Evolutionary conservation across 176 grass and related monocot genomes (phyloP).

Genomic region (Musa troglodytarum): DNA sequence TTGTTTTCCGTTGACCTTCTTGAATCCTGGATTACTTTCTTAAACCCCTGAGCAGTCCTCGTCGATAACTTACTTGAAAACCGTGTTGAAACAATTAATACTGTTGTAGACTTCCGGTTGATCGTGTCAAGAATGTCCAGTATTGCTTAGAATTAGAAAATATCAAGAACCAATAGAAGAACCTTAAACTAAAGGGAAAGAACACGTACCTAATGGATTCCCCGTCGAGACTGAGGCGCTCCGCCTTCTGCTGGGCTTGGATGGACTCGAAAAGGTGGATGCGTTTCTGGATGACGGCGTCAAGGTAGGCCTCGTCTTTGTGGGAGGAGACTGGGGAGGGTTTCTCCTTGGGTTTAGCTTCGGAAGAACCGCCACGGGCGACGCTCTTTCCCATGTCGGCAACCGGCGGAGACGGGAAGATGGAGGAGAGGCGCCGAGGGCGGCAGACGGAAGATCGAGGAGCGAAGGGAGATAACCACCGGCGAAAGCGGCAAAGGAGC

Average conservation of each 20-base stretch:
- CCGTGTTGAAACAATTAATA: too few species aligned
- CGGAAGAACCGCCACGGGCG: not conserved
- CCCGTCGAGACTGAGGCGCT: slow-evolving; percentile 49
- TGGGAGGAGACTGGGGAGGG: not conserved
- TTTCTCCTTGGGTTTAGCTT: slow-evolving; percentile 11
- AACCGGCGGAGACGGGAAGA: not conserved
- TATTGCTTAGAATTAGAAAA: not conserved
- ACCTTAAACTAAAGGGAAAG: not conserved
- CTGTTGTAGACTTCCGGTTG: too few species aligned
- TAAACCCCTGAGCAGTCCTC: not conserved
- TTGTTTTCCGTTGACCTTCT: too few species aligned
- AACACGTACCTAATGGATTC: slow-evolving; percentile 55
- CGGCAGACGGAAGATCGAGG: not conserved
- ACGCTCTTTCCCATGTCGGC: slow-evolving; percentile 34
- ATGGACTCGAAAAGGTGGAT: slow-evolving; percentile 59
- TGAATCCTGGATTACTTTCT: not conserved
- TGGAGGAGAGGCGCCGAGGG: not conserved
- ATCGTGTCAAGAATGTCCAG: too few species aligned
- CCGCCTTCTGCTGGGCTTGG: slow-evolving; percentile 41
- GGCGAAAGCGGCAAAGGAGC: not conserved
- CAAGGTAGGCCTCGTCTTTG: slow-evolving; percentile 59
- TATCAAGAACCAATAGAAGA: not conserved
- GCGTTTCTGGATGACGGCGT: slow-evolving; percentile 47
- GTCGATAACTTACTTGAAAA: not conserved
- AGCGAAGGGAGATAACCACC: not conserved